phyloP scores from a whole-genome alignment of 345 rosid genomes.

The Syzygium oleosum region DNA sequence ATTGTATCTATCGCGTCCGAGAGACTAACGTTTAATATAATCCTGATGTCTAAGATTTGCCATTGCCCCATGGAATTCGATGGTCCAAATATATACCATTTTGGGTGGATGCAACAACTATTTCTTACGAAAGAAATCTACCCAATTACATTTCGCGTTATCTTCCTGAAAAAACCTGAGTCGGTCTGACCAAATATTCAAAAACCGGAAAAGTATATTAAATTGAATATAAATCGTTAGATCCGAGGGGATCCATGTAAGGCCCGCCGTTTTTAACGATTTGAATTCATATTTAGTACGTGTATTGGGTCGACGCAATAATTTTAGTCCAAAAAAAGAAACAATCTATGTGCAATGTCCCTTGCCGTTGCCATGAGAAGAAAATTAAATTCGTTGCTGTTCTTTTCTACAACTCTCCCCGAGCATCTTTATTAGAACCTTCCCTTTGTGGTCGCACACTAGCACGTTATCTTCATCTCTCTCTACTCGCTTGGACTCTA shows the following conservation, averaged over 20 bases:
- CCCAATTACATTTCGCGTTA: neutral
- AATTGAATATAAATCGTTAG: neutral
- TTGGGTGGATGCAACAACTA: neutral
- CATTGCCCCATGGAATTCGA: neutral
- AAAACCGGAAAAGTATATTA: neutral
- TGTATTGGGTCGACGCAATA: neutral
- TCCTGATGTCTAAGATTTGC: neutral
- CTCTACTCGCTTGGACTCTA: neutral
- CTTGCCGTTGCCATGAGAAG: neutral
- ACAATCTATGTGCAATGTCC: neutral
- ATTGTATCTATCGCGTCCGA: neutral
- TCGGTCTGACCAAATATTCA: neutral
- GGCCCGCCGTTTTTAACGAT: neutral
- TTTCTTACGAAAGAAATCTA: neutral
- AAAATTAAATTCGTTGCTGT: neutral
- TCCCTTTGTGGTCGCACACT: neutral
- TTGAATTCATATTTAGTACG: neutral
- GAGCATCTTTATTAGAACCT: neutral
- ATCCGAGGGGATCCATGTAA: neutral
- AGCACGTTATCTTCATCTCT: neutral
- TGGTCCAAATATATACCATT: neutral
- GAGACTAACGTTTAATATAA: neutral
- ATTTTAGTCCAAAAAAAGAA: neutral
- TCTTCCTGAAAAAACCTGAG: neutral
- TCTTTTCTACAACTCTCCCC: neutral